Evolutionary conservation across 169 alveolate species (phyloP), one percentile per base, ranked within the genome.

Genomic region (Eimeria sp.): DNA sequence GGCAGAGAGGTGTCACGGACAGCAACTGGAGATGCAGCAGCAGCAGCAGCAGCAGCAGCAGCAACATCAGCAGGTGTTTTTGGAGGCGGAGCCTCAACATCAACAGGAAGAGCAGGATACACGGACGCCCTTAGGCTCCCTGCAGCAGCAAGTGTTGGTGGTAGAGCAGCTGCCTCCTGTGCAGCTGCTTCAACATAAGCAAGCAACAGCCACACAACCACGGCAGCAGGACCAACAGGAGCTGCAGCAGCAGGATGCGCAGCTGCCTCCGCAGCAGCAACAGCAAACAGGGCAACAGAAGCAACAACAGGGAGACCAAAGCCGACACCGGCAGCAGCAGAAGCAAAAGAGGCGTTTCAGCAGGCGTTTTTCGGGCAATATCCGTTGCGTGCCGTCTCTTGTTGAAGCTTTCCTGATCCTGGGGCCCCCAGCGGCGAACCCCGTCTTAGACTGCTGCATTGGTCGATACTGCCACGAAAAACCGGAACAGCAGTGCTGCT

Each of bases 1-100:
- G 40, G 90, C 74, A 43, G 90, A 83, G 49, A n/a, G 90, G 58
- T 83, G 90, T 40, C 90, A 83, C 76, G 30, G 90, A 37, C 90
- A 83, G 77, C 76, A 82, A 52, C 56, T 54, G 72, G 54, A 83
- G 18, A 76, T 58, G 74, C 77, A 83, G 77, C 76, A 18, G 56
- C 74, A 82, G 62, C 89, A 23, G 46, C 72, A 52, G 27, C 85
- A 43, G 30, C 68, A 58, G 71, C 71, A 10, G 71, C 20, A 62
- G 25, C 71, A 62, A 27, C 71, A 62, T 20, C 0, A 72, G n/a
- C 74, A 56, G 74, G 64, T 33, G 49, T 9, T 49, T 37, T 27
- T 46, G 30, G 74, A 54, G 68, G 56, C n/a, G 90, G 74, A 82
- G 62, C 76, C 30, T 54, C 76, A 20, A 37, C 76, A 83, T 40